Evolutionary conservation across 139 green algal species (phyloP), one percentile per base, ranked within the genome.

Genomic region (Volvox africanus): DNA sequence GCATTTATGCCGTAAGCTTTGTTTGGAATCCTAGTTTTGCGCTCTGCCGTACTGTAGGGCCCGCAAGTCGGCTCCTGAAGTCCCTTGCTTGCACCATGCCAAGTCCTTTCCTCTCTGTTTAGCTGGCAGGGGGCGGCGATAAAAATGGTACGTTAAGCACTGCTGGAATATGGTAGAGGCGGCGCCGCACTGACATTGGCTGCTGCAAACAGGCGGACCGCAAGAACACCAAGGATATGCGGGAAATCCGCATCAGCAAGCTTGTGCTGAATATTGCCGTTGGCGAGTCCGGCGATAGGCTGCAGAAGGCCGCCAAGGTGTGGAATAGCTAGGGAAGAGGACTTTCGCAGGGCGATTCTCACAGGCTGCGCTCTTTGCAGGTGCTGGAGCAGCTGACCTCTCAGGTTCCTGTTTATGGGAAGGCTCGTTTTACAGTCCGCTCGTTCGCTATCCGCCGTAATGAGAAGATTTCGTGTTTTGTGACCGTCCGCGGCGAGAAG

Each of bases 381-480:
- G 98, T 99, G 93, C 94, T 99, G 93, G 98, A 99, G 95, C 98
- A 99, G 96, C 97, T 99, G 78, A 99, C 98, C 61, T 98, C 98
- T 55, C 98, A 99, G 97, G 94, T 98, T 94, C 98, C 98, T 86
- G 96, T 99, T 80, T 99, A 98, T 90, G 97, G 98, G 90, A 99
- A 99, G 94, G 98, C 98, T 14, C 94, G 98, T 69, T 99, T 99
- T 97, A 99, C 98, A 68, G 98, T 99, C 89, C 97, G 98, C 77
- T 97, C 96, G 65, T 99, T 99, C 95, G 94, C 94, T 89, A 99
- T 99, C 91, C 97, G 98, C 76, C 96, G 98, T 96, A 99, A 99
- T 81, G 98, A 99, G 96, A 99, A 99, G 95, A 99, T 99, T 93
- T 97, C 98, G 0, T 98, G 95, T 95, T 95, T 91, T 92, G 98